Conservation (phyloP, 2,329 filamentous ascomycete genomes). For the Tolypocladium tropicale region DNA sequence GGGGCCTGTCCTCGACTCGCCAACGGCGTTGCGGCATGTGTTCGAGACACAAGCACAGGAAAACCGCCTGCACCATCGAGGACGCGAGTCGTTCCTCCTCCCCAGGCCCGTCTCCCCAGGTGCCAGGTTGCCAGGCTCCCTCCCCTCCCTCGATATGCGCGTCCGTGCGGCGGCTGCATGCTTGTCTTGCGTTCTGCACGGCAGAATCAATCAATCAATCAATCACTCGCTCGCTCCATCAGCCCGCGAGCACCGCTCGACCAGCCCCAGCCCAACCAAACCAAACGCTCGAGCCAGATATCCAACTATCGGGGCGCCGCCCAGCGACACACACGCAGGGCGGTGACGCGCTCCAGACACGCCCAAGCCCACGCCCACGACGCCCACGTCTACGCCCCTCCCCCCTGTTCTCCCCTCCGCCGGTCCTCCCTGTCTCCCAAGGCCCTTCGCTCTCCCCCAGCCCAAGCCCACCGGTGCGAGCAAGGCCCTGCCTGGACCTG, state of each 20-base stretch:
- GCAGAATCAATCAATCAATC: neutral
- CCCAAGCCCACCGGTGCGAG: neutral
- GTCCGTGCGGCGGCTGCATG: slow-evolving; percentile 1
- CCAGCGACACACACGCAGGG: neutral
- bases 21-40: neutral
- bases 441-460: neutral
- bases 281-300: neutral
- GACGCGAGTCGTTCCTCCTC: neutral
- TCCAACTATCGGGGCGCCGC: neutral
- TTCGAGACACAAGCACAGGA: neutral
- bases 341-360: neutral
- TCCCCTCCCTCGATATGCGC: neutral
- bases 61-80: neutral
- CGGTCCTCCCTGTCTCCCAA: neutral
- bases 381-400: too few relatives aligned
- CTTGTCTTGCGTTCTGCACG: slow-evolving; percentile 1
- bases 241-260: neutral
- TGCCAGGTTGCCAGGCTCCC: too few relatives aligned
- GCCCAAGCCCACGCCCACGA: neutral
- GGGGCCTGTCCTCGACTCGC: neutral
- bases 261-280: neutral
- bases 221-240: neutral
- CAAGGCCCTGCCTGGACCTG: neutral
- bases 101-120: too few relatives aligned
- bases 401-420: too few relatives aligned